Evolutionary conservation across 352 stramenopile species (phyloP).

Genomic region (Pythium scleroteichum): DNA sequence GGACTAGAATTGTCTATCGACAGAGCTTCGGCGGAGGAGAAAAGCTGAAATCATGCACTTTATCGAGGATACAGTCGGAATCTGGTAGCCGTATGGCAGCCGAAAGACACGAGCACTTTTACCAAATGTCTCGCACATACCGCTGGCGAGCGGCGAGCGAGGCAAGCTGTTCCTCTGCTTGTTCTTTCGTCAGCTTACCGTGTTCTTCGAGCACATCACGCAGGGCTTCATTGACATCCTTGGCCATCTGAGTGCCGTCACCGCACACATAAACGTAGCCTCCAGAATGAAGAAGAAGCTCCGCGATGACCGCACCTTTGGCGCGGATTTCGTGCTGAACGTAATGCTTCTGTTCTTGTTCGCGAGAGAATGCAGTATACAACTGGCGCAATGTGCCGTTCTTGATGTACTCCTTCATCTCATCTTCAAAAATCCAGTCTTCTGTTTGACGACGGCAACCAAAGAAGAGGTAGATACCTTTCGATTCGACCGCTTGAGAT

Average conservation of each 20-base stretch:
- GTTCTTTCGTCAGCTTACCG: conserved; percentile 49
- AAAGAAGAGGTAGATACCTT: conserved; percentile 93
- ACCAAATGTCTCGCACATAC: conserved; percentile 92
- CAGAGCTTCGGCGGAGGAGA: conserved; percentile 8
- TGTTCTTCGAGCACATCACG: conserved; percentile 75
- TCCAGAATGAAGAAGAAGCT: conserved; percentile 74
- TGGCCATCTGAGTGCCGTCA: conserved; percentile 95
- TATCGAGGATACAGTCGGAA: no score
- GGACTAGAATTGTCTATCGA: not conserved
- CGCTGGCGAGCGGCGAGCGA: conserved; percentile 66
- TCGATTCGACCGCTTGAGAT: conserved; percentile 34
- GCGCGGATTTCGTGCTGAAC: conserved; percentile 88
- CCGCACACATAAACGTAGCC: conserved; percentile 95
- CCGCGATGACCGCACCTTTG: conserved; percentile 58
- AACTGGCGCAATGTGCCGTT: conserved; percentile 82
- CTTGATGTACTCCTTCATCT: conserved; percentile 77
- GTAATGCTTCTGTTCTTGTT: conserved; percentile 91
- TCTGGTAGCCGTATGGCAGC: no score
- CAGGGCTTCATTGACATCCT: conserved; percentile 91
- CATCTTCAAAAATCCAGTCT: conserved; percentile 92
- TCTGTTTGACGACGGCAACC: conserved; percentile 87
- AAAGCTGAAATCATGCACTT: conserved; percentile 4
- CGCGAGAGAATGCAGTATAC: conserved; percentile 91
- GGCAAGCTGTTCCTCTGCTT: conserved; percentile 60
- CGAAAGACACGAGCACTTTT: conserved; percentile 2